phyloP scores from a whole-genome alignment of 192 early-diverging fungal species.

The Ambispora gerdemannii region DNA sequence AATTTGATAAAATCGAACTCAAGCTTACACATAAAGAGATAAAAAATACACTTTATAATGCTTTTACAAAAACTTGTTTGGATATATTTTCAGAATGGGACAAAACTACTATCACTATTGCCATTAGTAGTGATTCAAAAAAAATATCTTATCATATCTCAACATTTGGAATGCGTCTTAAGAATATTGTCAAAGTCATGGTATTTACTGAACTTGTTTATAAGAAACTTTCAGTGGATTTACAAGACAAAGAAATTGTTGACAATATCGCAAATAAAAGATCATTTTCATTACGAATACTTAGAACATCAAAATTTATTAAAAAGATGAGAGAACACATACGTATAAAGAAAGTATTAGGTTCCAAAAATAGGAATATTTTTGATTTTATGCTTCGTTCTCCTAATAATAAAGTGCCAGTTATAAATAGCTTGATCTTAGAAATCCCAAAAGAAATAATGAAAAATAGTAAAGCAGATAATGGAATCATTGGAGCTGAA shows the following conservation, averaged over 20 bases:
- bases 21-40: too few relatives aligned
- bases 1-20: too few relatives aligned
- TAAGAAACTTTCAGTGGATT: neutral
- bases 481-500: neutral
- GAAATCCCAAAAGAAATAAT: neutral
- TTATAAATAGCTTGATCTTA: conserved; percentile 14
- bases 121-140: neutral
- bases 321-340: conserved; percentile 5
- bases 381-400: conserved; percentile 14
- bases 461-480: neutral
- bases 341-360: neutral
- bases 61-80: neutral
- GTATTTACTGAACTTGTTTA: neutral
- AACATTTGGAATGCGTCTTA: neutral
- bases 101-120: neutral
- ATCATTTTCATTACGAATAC: neutral
- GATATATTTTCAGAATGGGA: neutral
- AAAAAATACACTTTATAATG: neutral
- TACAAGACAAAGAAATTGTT: too few relatives aligned
- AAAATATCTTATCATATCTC: too few relatives aligned
- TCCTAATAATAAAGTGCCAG: conserved; percentile 9
- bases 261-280: too few relatives aligned
- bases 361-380: neutral
- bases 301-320: neutral
- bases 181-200: neutral